Base-by-base conservation (phyloP, 2,329 filamentous ascomycete genomes). In the Aspergillus terreus region DNA sequence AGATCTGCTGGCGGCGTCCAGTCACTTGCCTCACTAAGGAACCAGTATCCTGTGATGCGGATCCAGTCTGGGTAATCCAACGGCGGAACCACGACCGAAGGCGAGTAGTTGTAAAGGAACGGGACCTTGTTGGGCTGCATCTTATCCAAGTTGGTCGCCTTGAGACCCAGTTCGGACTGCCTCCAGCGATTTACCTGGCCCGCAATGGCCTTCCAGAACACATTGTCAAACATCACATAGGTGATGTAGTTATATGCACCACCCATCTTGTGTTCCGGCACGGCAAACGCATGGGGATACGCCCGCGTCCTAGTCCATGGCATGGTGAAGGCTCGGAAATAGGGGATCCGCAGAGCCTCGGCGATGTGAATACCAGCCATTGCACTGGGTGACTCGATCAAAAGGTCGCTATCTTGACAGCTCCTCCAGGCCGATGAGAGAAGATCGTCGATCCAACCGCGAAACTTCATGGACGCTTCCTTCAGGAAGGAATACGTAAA, bases 291-390 rank as follows among this genome's bases (percentile, higher is more conserved):
- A 71, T 99, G 94, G 2, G 94, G 94, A 63, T 99, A 99, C 0
- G 92, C 91, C 48, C 94, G 82, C 14, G 94, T 99, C 45, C 92
- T 85, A 0, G 94, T 96, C 94, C 94, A 99, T 0, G 94, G 94
- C 94, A 99, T 99, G 15, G 91, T 95, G 67, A 99, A 99, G 0
- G 92, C 92, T 50, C 94, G 85, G 76, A 97, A 97, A 70, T 99
- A 99, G 0, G 94, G 94, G 42, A 99, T 95, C 12, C 83, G 80
- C 2, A 99, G 79, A 21, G 91, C 90, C 73, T 99, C 94, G 1
- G 94, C 94, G 59, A 99, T 95, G 69, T 99, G 94, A 49, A 99
- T 96, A 23, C 94, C 94, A 0, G 88, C 91, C 94, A 99, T 99
- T 12, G 94, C 91, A 51, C 90, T 95, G 0, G 94, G 94, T 44